Base-by-base conservation (phyloP, 164 flowering plant genomes). In the Magnolia officinalis region DNA sequence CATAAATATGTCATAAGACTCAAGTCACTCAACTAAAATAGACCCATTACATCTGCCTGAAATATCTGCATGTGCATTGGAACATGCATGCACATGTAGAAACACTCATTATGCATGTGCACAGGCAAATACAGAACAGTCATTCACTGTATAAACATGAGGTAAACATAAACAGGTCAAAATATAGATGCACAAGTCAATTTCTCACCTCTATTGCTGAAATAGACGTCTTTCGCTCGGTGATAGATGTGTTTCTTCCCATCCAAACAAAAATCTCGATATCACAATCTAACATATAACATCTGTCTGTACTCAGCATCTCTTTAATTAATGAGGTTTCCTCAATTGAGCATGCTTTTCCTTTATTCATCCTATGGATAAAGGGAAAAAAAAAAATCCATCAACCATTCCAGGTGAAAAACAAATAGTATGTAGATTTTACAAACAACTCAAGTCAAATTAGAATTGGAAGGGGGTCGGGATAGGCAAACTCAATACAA, bases 221-320 rank as follows among this genome's bases (percentile, higher is more conserved):
- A 50, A 86, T 86, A 23, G 92, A 83, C 49, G 79, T 83, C 81
- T 87, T 91, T 69, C 92, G 70, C 79, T 91, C 93, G 8, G 85
- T 79, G 50, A 90, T 24, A 6, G 86, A 85, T 71, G 92, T 87
- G 70, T 73, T 81, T 77, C 85, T 87, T 74, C 95, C 95, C 89
- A 90, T 85, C 95, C 95, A 91, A 68, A 91, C 87, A 83, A 85
- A 88, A 73, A 88, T 79, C 78, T 90, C 88, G 73, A 74, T 21
- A 51, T 72, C 88, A 82, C 87, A 85, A 73, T 91, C 95, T 81
- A 91, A 75, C 85, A 91, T 85, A 78, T 91, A 91, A 83, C 95
- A 91, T 75, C 84, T 91, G 79, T 88, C 81, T 51, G 82, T 61
- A 31, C 77, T 80, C 49, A 91, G 90, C 83, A 88, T 76, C 26